Conservation (phyloP, 176 grass and related monocot species). For the Bromus sterilis region DNA sequence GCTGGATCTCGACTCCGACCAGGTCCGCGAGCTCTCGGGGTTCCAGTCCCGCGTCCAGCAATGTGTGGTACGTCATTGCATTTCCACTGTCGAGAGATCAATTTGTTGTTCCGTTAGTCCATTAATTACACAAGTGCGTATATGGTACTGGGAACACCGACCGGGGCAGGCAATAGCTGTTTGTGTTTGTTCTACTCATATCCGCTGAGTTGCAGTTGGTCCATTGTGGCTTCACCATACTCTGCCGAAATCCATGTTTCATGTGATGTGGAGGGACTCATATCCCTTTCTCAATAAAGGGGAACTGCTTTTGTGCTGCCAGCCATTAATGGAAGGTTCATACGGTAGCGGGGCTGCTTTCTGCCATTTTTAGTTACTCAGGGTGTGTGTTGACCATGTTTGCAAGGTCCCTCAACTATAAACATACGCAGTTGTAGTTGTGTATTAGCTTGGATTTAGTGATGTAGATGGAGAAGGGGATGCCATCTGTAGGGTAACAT, state of each 20-base stretch:
- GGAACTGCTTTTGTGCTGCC: background rate
- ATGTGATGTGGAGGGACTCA: background rate
- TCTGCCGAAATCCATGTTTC: background rate
- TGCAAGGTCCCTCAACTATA: background rate
- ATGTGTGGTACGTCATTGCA: conserved; percentile 53
- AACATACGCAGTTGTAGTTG: background rate
- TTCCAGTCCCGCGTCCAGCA: conserved; percentile 83
- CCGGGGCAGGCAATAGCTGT: background rate
- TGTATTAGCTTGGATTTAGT: background rate
- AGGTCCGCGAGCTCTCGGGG: conserved; percentile 48
- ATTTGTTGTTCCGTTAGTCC: background rate
- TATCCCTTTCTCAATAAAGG: background rate
- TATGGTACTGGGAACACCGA: background rate
- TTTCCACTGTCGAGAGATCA: background rate
- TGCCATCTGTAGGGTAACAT: background rate
- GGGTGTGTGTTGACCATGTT: background rate
- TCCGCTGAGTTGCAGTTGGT: background rate
- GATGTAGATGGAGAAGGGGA: background rate
- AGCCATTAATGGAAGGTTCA: no score
- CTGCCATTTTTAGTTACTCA: background rate
- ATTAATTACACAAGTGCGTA: background rate
- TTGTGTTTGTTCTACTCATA: background rate
- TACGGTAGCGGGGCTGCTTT: no score
- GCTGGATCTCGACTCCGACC: conserved; percentile 45
- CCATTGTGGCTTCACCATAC: background rate